phyloP scores from a whole-genome alignment of 2,329 filamentous ascomycete genomes.

The Aspergillus novoparasiticus region DNA sequence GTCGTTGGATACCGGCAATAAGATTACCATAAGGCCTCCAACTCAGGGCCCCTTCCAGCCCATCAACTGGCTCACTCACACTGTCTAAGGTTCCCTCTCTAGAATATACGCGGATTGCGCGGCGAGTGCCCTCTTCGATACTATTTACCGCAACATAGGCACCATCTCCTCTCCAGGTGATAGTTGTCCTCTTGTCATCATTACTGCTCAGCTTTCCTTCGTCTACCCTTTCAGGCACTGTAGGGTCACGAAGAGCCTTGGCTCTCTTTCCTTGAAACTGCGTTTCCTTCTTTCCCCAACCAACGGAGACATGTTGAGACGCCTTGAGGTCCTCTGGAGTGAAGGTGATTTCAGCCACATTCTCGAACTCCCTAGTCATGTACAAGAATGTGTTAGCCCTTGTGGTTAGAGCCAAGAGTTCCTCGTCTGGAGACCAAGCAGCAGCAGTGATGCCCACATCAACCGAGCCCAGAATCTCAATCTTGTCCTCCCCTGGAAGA shows the following conservation, averaged over 20 bases:
- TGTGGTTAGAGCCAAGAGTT: constrained; percentile 82
- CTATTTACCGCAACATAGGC: constrained; percentile 86
- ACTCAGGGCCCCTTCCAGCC: constrained; percentile 81
- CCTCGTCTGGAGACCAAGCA: constrained; percentile 93
- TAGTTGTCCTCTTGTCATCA: constrained; percentile 72
- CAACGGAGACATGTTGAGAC: constrained; percentile 94
- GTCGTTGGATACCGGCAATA: constrained; percentile 79
- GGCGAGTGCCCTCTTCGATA: constrained; percentile 67
- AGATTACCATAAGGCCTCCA: constrained; percentile 92
- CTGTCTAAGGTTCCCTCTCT: constrained; percentile 89
- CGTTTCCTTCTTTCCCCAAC: constrained; percentile 97
- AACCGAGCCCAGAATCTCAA: constrained; percentile 94
- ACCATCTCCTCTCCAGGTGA: constrained; percentile 95
- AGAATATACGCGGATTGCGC: constrained; percentile 86
- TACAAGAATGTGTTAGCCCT: constrained; percentile 78
- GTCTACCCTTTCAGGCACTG: constrained; percentile 89
- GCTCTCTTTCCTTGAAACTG: constrained; percentile 94
- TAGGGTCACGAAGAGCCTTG: constrained; percentile 84
- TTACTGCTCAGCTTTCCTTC: constrained; percentile 72
- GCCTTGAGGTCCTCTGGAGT: constrained; percentile 75
- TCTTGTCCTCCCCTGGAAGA: constrained; percentile 68
- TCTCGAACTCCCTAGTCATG: constrained; percentile 91
- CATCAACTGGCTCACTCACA: constrained; percentile 91
- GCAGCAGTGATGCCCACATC: constrained; percentile 89
- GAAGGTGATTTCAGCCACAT: constrained; percentile 73